These are phyloP conservation scores for Blastomyces percursus DNA, from an alignment of 2,329 filamentous ascomycete species.

Conservation along the genomic window DNA sequence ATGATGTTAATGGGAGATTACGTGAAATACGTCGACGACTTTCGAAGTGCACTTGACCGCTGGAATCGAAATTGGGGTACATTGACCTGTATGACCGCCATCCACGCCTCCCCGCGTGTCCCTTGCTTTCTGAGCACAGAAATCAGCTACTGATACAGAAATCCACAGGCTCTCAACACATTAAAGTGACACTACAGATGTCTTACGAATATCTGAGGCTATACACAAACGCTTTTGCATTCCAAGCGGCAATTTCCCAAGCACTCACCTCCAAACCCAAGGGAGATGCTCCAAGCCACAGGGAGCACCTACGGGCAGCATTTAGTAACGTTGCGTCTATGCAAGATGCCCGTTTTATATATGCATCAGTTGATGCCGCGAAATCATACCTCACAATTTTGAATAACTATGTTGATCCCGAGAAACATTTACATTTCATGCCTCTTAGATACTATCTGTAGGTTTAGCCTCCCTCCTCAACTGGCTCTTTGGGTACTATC, in stretches of 20 bases:
- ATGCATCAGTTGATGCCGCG: conserved; percentile 54
- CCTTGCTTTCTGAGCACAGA: not conserved
- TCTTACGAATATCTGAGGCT: conserved; percentile 63
- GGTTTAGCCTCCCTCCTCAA: conserved; percentile 17
- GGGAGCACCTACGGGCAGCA: conserved; percentile 33
- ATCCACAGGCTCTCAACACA: conserved; percentile 46
- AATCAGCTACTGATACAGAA: not conserved
- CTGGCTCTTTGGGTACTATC: not conserved
- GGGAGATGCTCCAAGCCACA: conserved; percentile 25
- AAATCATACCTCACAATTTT: conserved; percentile 51
- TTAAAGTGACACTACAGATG: conserved; percentile 57
- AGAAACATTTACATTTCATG: conserved; percentile 51
- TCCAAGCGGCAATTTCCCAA: conserved; percentile 56
- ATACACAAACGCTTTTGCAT: conserved; percentile 66
- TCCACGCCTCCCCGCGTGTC: not conserved
- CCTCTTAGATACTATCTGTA: conserved; percentile 53
- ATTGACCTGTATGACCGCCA: conserved; percentile 43
- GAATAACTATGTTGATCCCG: conserved; percentile 49
- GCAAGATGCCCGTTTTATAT: conserved; percentile 55
- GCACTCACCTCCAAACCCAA: conserved; percentile 34
- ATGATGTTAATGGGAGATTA: conserved; percentile 61
- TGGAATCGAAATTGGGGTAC: conserved; percentile 63
- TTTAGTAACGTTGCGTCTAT: conserved; percentile 48
- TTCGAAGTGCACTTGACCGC: conserved; percentile 54
- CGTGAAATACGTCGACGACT: conserved; percentile 65